Base-by-base conservation (phyloP, 2,329 filamentous ascomycete species). In the Botrytis fabae region DNA sequence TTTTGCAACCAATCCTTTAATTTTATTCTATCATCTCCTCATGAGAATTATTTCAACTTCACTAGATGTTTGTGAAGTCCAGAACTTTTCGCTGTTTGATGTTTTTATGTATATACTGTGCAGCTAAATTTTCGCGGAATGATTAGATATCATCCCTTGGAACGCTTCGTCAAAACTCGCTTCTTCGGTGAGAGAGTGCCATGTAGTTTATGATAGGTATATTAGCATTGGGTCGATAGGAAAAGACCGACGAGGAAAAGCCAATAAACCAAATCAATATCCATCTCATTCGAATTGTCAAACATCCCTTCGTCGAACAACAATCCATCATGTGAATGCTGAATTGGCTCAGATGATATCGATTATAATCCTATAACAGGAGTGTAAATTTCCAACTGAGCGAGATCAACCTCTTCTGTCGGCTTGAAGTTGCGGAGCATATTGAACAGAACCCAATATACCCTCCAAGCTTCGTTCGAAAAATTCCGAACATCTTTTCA, bases 311-410 rank as follows among this genome's bases (percentile, higher is more conserved):
- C 48, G 14, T 51, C 5, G 48, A n/a, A 25, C 12, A 51, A 51
- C 10, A 51, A 7, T 0, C 12, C 5, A 2, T 6, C 48, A n/a
- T 51, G 7, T 0, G 14, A n/a, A n/a, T n/a, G 25, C 12, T n/a
- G 25, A 16, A 25, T 51, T n/a, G 12, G 25, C 25, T n/a, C 48
- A n/a, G 12, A n/a, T 51, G 25, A n/a, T 51, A n/a, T 51, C 25
- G 5, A 51, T 51, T 51, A 1, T 2, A 51, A n/a, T 51, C 5
- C 25, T n/a, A 51, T 9, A n/a, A 54, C 38, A 38, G 38, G 38
- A 38, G 38, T 38, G 8, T 38, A 38, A 38, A 38, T 38, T 38
- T 38, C 38, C 38, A 38, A 38, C 38, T 38, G 38, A 9, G 38
- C 38, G 38, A 38, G 38, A 9, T 7, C 6, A 8, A 38, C 1